phyloP scores from a whole-genome alignment of 192 early-diverging fungal genomes.

The Jimgerdemannia lactiflua region DNA sequence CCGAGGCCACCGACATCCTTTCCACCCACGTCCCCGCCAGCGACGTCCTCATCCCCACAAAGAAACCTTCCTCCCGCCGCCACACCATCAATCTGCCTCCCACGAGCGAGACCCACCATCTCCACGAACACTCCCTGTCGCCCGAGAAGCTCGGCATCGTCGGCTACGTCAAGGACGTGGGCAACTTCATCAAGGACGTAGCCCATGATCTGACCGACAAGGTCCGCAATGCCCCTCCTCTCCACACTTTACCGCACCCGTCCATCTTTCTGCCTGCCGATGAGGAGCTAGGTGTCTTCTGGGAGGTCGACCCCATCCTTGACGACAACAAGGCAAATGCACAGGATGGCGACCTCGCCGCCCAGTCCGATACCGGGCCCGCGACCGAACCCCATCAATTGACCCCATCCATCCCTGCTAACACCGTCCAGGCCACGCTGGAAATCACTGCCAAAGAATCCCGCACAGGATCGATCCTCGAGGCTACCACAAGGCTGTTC shows the following conservation, averaged over 20 bases:
- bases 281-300: background rate
- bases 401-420: too few relatives aligned
- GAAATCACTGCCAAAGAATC: background rate
- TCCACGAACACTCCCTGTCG: conserved; percentile 24
- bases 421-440: too few relatives aligned
- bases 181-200: conserved; percentile 30
- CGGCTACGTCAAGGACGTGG: conserved; percentile 38
- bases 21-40: background rate
- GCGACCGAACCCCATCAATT: too few relatives aligned
- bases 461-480: background rate
- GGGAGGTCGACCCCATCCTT: background rate
- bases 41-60: background rate
- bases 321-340: background rate
- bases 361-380: background rate
- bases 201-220: conserved; percentile 12
- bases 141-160: conserved; percentile 35
- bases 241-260: background rate
- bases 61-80: background rate
- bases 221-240: background rate
- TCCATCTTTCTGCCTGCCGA: background rate
- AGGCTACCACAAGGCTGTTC: background rate
- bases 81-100: background rate
- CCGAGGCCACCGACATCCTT: background rate
- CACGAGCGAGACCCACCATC: background rate
- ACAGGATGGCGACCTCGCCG: background rate